Percentiles rank a stretch among this genome's conserved stretches.
Conservation (phyloP, 2,329 filamentous ascomycete species). For the Aspergillus sojae region DNA sequence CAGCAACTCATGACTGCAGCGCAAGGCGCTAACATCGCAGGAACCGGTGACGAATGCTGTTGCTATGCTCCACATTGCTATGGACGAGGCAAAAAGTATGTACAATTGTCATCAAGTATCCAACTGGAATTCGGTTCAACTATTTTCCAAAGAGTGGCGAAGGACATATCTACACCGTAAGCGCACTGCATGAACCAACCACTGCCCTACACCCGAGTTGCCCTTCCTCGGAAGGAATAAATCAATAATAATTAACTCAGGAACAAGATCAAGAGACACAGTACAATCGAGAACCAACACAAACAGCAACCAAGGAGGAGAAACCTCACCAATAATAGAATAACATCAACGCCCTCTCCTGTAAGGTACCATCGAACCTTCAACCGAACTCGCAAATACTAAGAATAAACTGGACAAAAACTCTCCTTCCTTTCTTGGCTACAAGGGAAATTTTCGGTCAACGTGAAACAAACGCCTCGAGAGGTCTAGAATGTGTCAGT, state of each 20-base stretch:
- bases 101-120: neutral
- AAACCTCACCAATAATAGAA: neutral
- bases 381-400: neutral
- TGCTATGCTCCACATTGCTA: neutral
- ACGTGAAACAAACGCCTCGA: neutral
- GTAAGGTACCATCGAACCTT: neutral
- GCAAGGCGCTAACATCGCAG: neutral
- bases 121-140: neutral
- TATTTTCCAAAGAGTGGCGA: neutral
- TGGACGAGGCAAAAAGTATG: neutral
- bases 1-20: neutral
- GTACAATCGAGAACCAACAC: neutral
- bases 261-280: neutral
- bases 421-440: neutral
- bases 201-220: neutral
- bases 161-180: neutral
- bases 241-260: neutral
- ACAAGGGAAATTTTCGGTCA: neutral
- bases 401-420: neutral
- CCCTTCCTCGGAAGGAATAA: neutral
- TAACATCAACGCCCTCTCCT: neutral
- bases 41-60: neutral
- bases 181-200: neutral
- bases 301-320: neutral
- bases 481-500: slow-evolving; percentile 15